Evolutionary conservation across 176 grass and related monocot species (phyloP).

Genomic region (Paspalum vaginatum): DNA sequence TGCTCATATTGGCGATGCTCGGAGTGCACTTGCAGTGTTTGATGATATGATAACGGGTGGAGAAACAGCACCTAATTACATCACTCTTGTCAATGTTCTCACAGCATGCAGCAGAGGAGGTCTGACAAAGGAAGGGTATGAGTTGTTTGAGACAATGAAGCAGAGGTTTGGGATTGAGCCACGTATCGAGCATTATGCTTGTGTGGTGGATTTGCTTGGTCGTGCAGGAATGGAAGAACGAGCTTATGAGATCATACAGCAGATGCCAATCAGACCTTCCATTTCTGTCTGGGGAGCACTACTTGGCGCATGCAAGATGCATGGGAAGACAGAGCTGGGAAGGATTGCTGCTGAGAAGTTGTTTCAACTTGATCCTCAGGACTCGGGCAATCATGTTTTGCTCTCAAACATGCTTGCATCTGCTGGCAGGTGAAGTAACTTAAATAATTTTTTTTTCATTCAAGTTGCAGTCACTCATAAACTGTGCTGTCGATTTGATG

Average conservation of each 20-base stretch:
- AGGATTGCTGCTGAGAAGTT: constrained; percentile 80
- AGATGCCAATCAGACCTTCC: constrained; percentile 69
- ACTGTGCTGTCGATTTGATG: not conserved
- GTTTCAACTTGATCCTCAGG: constrained; percentile 74
- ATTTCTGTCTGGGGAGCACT: constrained; percentile 85
- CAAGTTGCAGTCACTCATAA: not conserved
- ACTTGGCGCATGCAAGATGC: constrained; percentile 78
- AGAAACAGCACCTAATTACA: constrained; percentile 61
- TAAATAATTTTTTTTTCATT: not conserved
- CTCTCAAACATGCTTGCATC: constrained; percentile 88
- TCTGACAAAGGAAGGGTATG: constrained; percentile 62
- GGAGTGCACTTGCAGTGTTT: constrained; percentile 58
- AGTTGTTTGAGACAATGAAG: constrained; percentile 69
- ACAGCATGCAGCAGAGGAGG: constrained; percentile 77
- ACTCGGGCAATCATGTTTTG: constrained; percentile 79
- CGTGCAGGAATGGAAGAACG: constrained; percentile 74
- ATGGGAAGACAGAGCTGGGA: constrained; percentile 68
- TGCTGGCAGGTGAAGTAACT: constrained; percentile 64
- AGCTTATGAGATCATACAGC: constrained; percentile 74
- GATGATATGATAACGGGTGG: constrained; percentile 58
- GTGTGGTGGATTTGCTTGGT: constrained; percentile 77
- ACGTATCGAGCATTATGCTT: constrained; percentile 72
- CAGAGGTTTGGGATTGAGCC: constrained; percentile 70
- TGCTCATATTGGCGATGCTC: constrained; percentile 65
- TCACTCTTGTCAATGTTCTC: constrained; percentile 74